phyloP scores from a whole-genome alignment of 2,329 filamentous ascomycete species.

The Drechslerella coelobrocha region DNA sequence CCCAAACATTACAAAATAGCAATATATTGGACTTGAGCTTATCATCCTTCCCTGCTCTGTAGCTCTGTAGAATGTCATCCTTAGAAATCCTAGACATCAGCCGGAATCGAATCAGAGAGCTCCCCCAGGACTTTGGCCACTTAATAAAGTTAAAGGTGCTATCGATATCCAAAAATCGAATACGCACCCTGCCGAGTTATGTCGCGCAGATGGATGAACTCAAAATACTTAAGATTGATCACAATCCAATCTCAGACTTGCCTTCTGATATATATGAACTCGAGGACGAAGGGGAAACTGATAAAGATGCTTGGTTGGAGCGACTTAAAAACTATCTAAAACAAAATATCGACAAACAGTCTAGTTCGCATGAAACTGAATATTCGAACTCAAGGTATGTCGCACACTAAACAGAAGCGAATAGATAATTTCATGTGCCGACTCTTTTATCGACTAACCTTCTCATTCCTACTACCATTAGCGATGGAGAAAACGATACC shows the following conservation, averaged over 20 bases:
- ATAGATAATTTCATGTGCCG: too few species aligned
- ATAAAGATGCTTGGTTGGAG: conserved; percentile 54
- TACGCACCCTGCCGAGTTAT: conserved; percentile 53
- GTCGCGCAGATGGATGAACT: conserved; percentile 55
- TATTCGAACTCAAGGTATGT: conserved; percentile 54
- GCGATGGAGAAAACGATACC: conserved; percentile 46
- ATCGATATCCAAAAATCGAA: conserved; percentile 55
- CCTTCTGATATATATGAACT: conserved; percentile 52
- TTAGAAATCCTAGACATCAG: conserved; percentile 55
- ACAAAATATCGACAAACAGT: conserved; percentile 46
- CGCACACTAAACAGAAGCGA: too few species aligned
- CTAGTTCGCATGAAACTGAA: conserved; percentile 39
- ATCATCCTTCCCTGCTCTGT: conserved; percentile 2
- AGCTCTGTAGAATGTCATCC: conserved; percentile 54
- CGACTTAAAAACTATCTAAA: conserved; percentile 52
- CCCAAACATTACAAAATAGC: neutral
- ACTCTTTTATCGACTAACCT: too few species aligned
- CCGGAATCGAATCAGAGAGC: conserved; percentile 53
- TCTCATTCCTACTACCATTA: conserved; percentile 4
- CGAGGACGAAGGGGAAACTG: conserved; percentile 50
- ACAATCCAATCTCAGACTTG: conserved; percentile 53
- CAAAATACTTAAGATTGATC: conserved; percentile 55
- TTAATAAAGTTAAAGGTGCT: conserved; percentile 54
- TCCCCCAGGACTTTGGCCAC: conserved; percentile 53
- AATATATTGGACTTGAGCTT: neutral